Evolutionary conservation across 108 stramenopile species (phyloP).

Genomic region (Discostella stelligeroides): DNA sequence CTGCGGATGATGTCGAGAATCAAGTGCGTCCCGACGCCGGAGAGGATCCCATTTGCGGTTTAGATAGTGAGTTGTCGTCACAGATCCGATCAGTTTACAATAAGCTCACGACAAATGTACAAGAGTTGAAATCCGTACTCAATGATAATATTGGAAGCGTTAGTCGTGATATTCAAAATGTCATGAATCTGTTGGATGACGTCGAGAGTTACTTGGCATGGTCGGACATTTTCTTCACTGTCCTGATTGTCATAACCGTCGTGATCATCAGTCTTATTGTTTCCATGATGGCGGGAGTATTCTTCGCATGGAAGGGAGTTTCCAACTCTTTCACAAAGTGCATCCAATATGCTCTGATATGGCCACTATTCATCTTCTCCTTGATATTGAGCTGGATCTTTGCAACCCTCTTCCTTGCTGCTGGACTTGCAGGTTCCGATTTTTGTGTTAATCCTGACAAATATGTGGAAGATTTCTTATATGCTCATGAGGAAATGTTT

Average conservation of each 20-base stretch:
- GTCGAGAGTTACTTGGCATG: slow-evolving; percentile 13
- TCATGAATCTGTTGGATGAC: slow-evolving; percentile 23
- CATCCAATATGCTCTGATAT: slow-evolving; percentile 34
- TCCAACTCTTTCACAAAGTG: slow-evolving; percentile 40
- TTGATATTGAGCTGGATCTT: slow-evolving; percentile 30
- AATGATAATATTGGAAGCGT: slow-evolving; percentile 16
- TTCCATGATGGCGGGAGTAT: slow-evolving; percentile 21
- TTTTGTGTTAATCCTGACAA: slow-evolving; percentile 41
- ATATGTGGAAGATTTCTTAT: slow-evolving; percentile 10
- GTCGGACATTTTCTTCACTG: slow-evolving; percentile 28
- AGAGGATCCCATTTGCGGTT: slow-evolving; percentile 1
- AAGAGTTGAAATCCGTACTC: slow-evolving; percentile 17
- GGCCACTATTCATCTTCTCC: slow-evolving; percentile 40
- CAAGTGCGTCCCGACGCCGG: slow-evolving; percentile 12
- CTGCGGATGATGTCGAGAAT: not conserved
- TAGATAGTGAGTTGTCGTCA: slow-evolving; percentile 5
- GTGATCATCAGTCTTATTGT: slow-evolving; percentile 28
- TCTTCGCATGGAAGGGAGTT: slow-evolving; percentile 22
- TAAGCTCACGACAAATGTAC: not conserved
- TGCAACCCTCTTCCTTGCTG: slow-evolving; percentile 26
- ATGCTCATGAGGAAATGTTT: slow-evolving; percentile 27
- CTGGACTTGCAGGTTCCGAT: slow-evolving; percentile 41
- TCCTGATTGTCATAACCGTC: slow-evolving; percentile 35
- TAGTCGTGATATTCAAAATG: slow-evolving; percentile 15
- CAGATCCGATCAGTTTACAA: slow-evolving; percentile 24